phyloP scores from a whole-genome alignment of 73 alveolate species.

The Blepharisma stoltei region DNA sequence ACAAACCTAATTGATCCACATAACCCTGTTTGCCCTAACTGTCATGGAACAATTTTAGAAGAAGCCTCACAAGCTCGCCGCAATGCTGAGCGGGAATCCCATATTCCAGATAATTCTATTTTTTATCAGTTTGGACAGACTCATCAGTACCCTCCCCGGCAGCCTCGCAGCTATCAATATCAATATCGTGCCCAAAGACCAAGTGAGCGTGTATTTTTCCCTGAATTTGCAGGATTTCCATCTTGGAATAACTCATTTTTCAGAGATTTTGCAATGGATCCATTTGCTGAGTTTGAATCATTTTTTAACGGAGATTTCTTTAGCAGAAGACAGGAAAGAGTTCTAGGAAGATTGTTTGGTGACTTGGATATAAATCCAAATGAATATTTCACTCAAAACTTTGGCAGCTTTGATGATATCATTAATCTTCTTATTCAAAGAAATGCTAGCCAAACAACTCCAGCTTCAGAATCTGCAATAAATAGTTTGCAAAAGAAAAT shows the following conservation, averaged over 20 bases:
- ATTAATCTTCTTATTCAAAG: neutral
- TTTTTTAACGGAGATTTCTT: neutral
- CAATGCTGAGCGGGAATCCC: neutral
- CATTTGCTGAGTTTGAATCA: neutral
- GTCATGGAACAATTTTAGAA: constrained; percentile 7
- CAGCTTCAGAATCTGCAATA: neutral
- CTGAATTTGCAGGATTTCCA: too few relatives aligned
- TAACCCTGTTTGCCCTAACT: neutral
- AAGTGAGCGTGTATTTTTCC: too few relatives aligned
- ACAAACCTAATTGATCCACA: neutral
- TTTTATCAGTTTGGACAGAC: neutral
- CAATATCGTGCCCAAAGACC: neutral
- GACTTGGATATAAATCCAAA: too few relatives aligned
- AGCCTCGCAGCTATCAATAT: neutral
- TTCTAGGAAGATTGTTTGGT: neutral
- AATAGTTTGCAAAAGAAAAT: constrained; percentile 46
- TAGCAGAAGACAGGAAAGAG: neutral
- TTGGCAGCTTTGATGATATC: neutral
- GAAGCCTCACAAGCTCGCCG: neutral
- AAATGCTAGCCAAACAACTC: neutral
- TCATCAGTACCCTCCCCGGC: neutral
- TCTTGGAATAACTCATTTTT: too few relatives aligned
- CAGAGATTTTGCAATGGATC: too few relatives aligned
- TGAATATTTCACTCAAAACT: neutral
- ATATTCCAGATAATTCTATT: neutral